A percentile compares a stretch with the other conserved stretches of the same genome.
These are phyloP conservation scores for Saprolegnia diclina DNA, from an alignment of 352 stramenopile species.

Conservation along the genomic window DNA sequence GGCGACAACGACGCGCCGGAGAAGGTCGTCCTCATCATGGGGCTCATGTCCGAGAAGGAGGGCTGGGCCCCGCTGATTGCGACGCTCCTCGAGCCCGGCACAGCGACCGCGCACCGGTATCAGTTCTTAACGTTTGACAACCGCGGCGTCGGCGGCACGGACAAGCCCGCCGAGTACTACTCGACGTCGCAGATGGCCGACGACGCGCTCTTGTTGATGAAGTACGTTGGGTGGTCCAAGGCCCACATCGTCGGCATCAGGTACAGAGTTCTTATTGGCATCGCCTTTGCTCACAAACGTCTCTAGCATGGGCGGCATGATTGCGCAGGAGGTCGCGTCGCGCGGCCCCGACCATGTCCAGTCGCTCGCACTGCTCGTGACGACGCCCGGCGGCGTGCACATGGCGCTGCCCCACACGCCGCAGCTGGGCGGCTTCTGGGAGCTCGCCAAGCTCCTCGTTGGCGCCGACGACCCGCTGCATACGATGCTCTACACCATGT, in stretches of 20 bases:
- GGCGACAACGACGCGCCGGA: slow-evolving; percentile 28
- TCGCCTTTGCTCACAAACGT: background rate
- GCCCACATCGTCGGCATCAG: slow-evolving; percentile 46
- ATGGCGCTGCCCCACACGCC: slow-evolving; percentile 19
- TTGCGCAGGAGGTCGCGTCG: slow-evolving; percentile 20
- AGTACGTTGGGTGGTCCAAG: slow-evolving; percentile 48
- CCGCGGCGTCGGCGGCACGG: slow-evolving; percentile 43
- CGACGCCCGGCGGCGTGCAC: slow-evolving; percentile 27
- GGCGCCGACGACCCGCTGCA: slow-evolving; percentile 9
- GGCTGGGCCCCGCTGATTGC: slow-evolving; percentile 49
- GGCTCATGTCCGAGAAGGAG: slow-evolving; percentile 50
- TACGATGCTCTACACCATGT: background rate
- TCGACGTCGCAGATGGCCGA: slow-evolving; percentile 51
- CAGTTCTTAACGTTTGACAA: slow-evolving; percentile 56
- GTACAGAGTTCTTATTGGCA: background rate
- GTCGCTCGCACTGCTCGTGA: slow-evolving; percentile 20
- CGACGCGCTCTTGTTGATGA: slow-evolving; percentile 49
- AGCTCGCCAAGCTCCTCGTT: slow-evolving; percentile 39
- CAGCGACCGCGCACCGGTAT: slow-evolving; percentile 32
- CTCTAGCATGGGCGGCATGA: slow-evolving; percentile 26
- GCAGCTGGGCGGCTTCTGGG: slow-evolving; percentile 31
- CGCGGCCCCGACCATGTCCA: background rate
- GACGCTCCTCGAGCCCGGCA: slow-evolving; percentile 36
- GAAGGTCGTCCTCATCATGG: slow-evolving; percentile 48
- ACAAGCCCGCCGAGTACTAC: slow-evolving; percentile 41